Conservation (phyloP, 2,329 filamentous ascomycete species). For the Alternaria sp. region DNA sequence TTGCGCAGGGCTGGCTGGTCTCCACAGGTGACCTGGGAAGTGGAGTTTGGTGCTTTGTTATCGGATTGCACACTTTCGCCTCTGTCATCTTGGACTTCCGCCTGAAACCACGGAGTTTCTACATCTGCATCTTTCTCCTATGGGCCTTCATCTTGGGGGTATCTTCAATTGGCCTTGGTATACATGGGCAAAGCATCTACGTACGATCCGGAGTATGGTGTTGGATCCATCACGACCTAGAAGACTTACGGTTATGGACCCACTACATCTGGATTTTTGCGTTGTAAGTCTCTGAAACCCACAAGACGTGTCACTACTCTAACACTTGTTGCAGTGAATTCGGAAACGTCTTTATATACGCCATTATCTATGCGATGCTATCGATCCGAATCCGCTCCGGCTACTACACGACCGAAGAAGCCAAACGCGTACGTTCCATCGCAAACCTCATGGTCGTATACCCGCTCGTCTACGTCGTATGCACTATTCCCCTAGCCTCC, state of each 20-base stretch:
- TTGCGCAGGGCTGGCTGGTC: slow-evolving; percentile 72
- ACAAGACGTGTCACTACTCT: background rate
- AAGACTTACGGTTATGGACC: slow-evolving; percentile 62
- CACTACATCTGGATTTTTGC: slow-evolving; percentile 72
- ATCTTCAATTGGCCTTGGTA: slow-evolving; percentile 58
- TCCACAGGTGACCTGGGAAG: slow-evolving; percentile 70
- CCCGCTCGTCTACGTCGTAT: slow-evolving; percentile 71
- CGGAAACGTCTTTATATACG: slow-evolving; percentile 59
- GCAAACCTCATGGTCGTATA: slow-evolving; percentile 69
- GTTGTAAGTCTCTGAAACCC: slow-evolving; percentile 31
- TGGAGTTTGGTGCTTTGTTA: slow-evolving; percentile 70
- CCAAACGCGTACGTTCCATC: slow-evolving; percentile 48
- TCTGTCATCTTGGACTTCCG: slow-evolving; percentile 64
- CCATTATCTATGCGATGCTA: slow-evolving; percentile 50
- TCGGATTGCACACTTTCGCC: slow-evolving; percentile 71
- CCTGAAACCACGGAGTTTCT: slow-evolving; percentile 59
- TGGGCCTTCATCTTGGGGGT: slow-evolving; percentile 68
- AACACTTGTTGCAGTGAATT: slow-evolving; percentile 48
- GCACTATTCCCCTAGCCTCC: slow-evolving; percentile 69
- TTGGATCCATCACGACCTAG: slow-evolving; percentile 66
- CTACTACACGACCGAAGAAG: slow-evolving; percentile 45
- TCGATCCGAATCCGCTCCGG: slow-evolving; percentile 45
- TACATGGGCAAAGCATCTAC: slow-evolving; percentile 58
- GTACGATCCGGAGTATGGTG: slow-evolving; percentile 72
- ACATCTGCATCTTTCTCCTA: slow-evolving; percentile 53